Percentiles rank a stretch among this genome's conserved stretches.
Conservation (phyloP, 1,139 yeast species). For the Diutina neorugosa region DNA sequence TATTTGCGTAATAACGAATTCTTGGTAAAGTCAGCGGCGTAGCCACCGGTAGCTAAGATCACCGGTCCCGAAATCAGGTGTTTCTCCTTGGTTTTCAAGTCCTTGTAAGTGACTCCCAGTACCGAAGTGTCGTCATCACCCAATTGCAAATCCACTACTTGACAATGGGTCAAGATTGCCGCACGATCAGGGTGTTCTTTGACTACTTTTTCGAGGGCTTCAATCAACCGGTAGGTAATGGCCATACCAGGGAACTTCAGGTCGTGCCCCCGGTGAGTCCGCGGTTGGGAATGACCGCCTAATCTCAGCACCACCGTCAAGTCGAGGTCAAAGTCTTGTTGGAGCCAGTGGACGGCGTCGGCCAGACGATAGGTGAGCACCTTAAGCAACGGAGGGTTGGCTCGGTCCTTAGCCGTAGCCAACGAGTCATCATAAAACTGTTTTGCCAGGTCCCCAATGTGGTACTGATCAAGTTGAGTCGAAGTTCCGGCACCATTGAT, state of each 20-base stretch:
- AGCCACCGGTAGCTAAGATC: constrained; percentile 75
- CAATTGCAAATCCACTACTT: constrained; percentile 40
- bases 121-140: constrained; percentile 19
- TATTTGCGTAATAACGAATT: constrained; percentile 38
- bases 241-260: constrained; percentile 69
- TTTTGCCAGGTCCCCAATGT: constrained; percentile 44
- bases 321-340: constrained; percentile 45
- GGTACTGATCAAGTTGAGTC: constrained; percentile 36
- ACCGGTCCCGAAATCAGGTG: constrained; percentile 39
- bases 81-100: constrained; percentile 22
- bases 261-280: constrained; percentile 65
- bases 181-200: constrained; percentile 40
- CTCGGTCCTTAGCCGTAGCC: constrained; percentile 51
- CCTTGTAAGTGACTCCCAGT: constrained; percentile 37
- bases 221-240: constrained; percentile 51
- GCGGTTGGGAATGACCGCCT: constrained; percentile 64
- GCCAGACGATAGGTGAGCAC: constrained; percentile 42
- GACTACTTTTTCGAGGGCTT: constrained; percentile 37
- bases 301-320: constrained; percentile 55
- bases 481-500: constrained; percentile 64
- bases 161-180: constrained; percentile 38
- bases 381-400: constrained; percentile 39
- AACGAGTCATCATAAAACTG: constrained; percentile 55
- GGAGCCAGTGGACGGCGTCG: constrained; percentile 64
- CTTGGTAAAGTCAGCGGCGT: constrained; percentile 47